A percentile compares a stretch with the other conserved stretches of the same genome.
phyloP scores from a whole-genome alignment of 352 stramenopile genomes.

The Phytophthora constricta region DNA sequence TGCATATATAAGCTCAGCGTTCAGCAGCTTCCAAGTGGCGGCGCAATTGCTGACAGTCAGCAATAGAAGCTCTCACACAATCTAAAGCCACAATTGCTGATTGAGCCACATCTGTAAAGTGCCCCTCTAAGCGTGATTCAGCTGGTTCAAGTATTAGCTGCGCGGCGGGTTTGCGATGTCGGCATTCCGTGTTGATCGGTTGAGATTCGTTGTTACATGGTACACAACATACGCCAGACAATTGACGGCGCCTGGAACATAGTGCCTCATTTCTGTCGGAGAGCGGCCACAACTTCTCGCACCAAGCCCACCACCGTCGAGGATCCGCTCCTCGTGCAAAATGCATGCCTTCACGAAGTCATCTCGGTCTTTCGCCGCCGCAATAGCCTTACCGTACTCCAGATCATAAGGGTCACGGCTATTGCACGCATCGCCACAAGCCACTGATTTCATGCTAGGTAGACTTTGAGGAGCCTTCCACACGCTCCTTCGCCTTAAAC shows the following conservation, averaged over 20 bases:
- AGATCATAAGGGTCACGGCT: no score
- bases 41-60: not conserved
- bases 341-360: no score
- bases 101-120: not conserved
- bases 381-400: no score
- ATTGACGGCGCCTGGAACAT: constrained; percentile 7
- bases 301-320: constrained; percentile 9
- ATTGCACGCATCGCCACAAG: no score
- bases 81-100: constrained; percentile 13
- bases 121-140: constrained; percentile 7
- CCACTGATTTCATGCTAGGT: no score
- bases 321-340: constrained; percentile 7
- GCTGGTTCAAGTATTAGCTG: not conserved
- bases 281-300: constrained; percentile 7
- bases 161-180: not conserved
- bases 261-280: constrained; percentile 12
- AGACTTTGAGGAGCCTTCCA: no score
- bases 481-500: no score
- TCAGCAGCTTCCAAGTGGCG: not conserved
- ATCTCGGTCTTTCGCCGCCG: no score
- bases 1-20: no score
- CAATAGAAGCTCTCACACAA: constrained; percentile 9
- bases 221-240: not conserved
- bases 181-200: not conserved
- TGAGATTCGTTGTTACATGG: not conserved